Base-by-base conservation (phyloP, 352 stramenopile species). In the Globisporangium barbulae region DNA sequence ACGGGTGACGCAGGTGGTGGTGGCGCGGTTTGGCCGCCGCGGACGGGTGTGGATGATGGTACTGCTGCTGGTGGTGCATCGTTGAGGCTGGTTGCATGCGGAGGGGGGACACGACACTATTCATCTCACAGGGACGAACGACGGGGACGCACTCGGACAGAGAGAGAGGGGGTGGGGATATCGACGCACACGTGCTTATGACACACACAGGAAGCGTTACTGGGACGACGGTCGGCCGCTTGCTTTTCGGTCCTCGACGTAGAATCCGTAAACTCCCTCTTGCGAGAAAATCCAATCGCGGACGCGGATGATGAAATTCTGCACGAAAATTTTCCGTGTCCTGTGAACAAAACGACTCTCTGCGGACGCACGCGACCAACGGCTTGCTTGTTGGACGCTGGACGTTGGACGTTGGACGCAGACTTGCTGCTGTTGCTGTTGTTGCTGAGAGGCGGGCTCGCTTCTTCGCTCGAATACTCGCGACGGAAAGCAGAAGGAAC, bases 81-180 rank as follows among this genome's bases (percentile, higher is more conserved):
- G 45, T 57, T 1, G 62, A 59, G 19, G 55, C 41, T 9, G 55
- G 28, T 25, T 52, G 45, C 63, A 68, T 68, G 28, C 55, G 63
- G 30, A 68, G 48, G 22, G 63, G 63, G 55, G 63, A 63, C 44
- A 68, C 63, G 48, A 68, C 63, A 41, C 63, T 64, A 49, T 68
- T 68, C 63, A 68, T 68, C 21, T 22, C 48, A 53, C 13, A 39
- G 12, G 25, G 45, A 55, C 22, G 21, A 22, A 39, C 25, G 28
- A 33, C 31, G 47, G 37, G 47, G 50, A 53, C 35, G 49, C 33
- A 39, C 35, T 33, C n/a, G 35, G 6, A 39, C 53, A 45, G 37
- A 63, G 39, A 54, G 35, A 17, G 35, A 53, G 39, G 44, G 1
- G 33, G 42, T 12, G 50, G 17, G 28, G 30, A 42, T 28, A 56